phyloP scores from a whole-genome alignment of 495 filamentous ascomycete species.

The Parathielavia appendiculata region DNA sequence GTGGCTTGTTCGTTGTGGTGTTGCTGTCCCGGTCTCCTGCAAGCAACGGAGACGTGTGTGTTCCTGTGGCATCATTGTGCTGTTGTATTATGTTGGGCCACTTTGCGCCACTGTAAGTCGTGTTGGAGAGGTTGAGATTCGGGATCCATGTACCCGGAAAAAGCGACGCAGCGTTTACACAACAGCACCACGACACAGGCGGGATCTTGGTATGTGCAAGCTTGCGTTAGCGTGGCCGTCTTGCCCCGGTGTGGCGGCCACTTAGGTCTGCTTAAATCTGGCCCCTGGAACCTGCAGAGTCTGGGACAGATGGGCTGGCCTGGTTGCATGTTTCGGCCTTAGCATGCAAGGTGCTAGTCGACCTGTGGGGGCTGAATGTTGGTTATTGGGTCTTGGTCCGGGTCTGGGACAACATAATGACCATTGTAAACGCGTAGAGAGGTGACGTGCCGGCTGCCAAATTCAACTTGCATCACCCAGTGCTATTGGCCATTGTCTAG shows the following conservation, averaged over 20 bases:
- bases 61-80: background rate
- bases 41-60: background rate
- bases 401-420: too few relatives aligned
- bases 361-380: slow-evolving; percentile 1
- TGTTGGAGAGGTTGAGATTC: too few relatives aligned
- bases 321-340: slow-evolving; percentile 7
- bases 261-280: background rate
- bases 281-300: background rate
- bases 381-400: background rate
- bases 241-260: background rate
- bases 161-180: background rate
- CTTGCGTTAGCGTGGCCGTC: background rate
- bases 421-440: background rate
- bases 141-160: background rate
- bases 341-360: background rate
- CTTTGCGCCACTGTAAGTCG: too few relatives aligned
- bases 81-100: too few relatives aligned
- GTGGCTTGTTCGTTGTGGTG: background rate
- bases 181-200: too few relatives aligned
- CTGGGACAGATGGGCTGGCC: background rate
- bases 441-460: background rate
- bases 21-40: background rate
- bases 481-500: background rate
- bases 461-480: background rate
- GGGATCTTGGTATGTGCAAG: background rate